Percentiles rank a stretch among this genome's conserved stretches.
phyloP scores from a whole-genome alignment of 352 stramenopile genomes.

The Pythium phragmiticola region DNA sequence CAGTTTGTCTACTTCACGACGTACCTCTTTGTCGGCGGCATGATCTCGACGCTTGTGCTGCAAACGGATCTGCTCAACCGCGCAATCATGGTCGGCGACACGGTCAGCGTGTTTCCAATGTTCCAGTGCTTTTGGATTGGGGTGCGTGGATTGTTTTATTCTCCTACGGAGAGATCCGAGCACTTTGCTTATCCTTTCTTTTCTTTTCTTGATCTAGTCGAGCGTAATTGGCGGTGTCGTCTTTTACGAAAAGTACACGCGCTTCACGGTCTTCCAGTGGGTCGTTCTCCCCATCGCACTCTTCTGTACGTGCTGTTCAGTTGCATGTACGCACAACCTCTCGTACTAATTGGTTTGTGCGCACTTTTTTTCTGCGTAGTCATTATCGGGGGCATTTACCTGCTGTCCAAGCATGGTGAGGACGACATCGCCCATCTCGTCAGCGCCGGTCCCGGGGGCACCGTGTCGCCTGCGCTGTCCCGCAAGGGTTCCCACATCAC shows the following conservation, averaged over 20 bases:
- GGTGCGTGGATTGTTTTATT: conserved; percentile 34
- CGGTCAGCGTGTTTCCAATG: conserved; percentile 85
- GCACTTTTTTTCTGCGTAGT: conserved; percentile 32
- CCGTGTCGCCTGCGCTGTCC: conserved; percentile 31
- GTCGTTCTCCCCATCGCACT: conserved; percentile 76
- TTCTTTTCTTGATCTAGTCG: conserved; percentile 36
- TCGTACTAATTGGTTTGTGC: conserved; percentile 1
- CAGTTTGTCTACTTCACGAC: conserved; percentile 86
- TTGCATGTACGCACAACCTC: not conserved
- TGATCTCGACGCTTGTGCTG: conserved; percentile 79
- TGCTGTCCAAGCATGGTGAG: conserved; percentile 76
- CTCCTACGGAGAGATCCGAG: not conserved
- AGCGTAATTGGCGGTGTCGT: conserved; percentile 82
- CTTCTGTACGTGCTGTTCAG: conserved; percentile 44
- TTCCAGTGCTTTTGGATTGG: conserved; percentile 90
- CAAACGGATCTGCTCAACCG: conserved; percentile 84
- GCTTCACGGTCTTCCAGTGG: conserved; percentile 79
- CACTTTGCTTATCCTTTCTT: not conserved
- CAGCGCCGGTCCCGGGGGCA: conserved; percentile 25
- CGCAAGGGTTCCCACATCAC: conserved; percentile 48
- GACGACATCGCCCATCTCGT: conserved; percentile 36
- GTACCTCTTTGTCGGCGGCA: conserved; percentile 81
- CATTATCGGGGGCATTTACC: conserved; percentile 84
- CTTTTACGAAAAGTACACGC: conserved; percentile 85
- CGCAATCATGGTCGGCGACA: conserved; percentile 81